Base-by-base conservation (phyloP, 192 early-diverging fungal genomes). In the Linnemannia zychae region DNA sequence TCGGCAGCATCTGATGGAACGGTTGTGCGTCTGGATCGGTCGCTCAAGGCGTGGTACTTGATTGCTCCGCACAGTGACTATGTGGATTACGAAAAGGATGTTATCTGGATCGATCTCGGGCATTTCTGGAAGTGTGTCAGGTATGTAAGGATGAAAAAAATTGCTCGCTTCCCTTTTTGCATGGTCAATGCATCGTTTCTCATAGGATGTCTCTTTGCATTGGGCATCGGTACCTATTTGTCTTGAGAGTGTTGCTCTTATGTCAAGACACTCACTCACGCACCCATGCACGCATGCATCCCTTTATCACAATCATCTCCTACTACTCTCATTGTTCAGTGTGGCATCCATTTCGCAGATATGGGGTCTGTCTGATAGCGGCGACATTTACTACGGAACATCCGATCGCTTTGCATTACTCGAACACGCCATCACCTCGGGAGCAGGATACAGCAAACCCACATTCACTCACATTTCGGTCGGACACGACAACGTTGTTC, bases 91-190 rank as follows among this genome's bases (percentile, higher is more conserved):
- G 83, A 79, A 13, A 85, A 72, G 31, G 78, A 85, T 53, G 69
- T 76, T 22, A 79, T 85, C 47, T 85, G 83, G 83, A 76, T 85
- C 69, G 78, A 85, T 18, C 63, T 85, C 3, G 83, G 77, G 0
- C 83, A 85, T 31, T 67, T 76, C 12, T 85, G 83, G 83, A 85
- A 79, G 49, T 79, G 77, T 75, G 74, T 85, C 31, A 85, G 83
- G 83, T 79, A 83, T 38, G 3, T 4, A 37, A 16, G 5, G 22
- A 46, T 0, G 22, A 28, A 48, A 2, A 44, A 46, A 28, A 44
- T 22, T 24, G 22, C 7, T 22, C 15, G 12, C 37, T 37, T 0
- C 44, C 33, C 22, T 17, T 50, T 17, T 20, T 16, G 24, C n/a
- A 24, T 17, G 48, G 38, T 16, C 15, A 73, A 44, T 44, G 40